Conservation (phyloP, 345 rosid species). For the Sisymbrium altissimum region DNA sequence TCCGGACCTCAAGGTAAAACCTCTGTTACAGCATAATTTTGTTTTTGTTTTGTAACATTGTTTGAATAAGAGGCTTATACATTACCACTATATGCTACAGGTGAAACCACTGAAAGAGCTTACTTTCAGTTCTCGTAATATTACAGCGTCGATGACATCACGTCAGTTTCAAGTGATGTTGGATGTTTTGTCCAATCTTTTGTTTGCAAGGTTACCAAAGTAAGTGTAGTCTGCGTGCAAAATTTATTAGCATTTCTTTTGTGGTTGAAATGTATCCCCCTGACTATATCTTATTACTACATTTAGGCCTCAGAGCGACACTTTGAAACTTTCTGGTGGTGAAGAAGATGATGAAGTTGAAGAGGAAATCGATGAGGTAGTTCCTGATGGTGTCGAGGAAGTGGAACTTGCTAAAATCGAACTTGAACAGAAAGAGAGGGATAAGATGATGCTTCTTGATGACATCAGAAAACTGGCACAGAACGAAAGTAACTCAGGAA, state of each 20-base stretch:
- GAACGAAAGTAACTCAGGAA: conserved; percentile 53
- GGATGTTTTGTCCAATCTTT: conserved; percentile 86
- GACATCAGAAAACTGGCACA: conserved; percentile 69
- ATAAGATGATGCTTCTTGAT: conserved; percentile 57
- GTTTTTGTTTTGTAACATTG: neutral
- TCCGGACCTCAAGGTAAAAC: conserved; percentile 85
- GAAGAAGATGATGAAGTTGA: conserved; percentile 87
- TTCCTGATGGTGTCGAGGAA: conserved; percentile 94
- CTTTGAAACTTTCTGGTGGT: conserved; percentile 65
- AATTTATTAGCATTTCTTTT: neutral
- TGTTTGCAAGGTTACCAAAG: conserved; percentile 85
- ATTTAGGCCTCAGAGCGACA: conserved; percentile 77
- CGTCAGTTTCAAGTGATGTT: conserved; percentile 91
- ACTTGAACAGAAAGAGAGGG: conserved; percentile 74
- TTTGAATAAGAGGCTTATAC: conserved; percentile 11
- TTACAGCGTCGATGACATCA: conserved; percentile 86
- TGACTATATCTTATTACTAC: conserved; percentile 2
- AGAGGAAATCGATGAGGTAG: conserved; percentile 95
- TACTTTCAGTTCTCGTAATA: conserved; percentile 67
- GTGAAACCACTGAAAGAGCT: conserved; percentile 94
- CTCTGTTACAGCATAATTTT: neutral
- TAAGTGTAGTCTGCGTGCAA: conserved; percentile 36
- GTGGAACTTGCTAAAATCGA: conserved; percentile 84
- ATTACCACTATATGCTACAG: conserved; percentile 30
- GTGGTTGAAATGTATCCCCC: neutral